Conservation (phyloP, 2,329 filamentous ascomycete species). For the Akanthomyces muscarius region DNA sequence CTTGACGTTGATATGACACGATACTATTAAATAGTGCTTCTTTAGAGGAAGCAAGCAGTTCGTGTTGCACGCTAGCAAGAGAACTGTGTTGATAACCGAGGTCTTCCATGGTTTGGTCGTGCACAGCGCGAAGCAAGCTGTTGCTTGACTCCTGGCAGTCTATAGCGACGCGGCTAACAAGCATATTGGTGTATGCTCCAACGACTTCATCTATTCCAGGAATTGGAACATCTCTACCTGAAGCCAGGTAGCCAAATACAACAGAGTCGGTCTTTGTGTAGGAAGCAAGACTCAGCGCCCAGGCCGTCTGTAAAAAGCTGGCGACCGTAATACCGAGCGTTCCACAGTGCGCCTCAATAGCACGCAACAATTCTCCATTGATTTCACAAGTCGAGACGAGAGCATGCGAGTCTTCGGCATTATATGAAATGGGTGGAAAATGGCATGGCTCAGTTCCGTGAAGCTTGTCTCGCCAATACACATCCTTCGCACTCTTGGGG, state of each 20-base stretch:
- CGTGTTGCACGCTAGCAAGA: constrained; percentile 4
- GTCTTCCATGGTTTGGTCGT: constrained; percentile 2
- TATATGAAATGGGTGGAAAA: constrained; percentile 5
- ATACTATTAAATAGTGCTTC: constrained; percentile 6
- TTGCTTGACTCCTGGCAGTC: not conserved
- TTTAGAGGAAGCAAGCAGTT: not conserved
- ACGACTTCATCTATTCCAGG: constrained; percentile 11
- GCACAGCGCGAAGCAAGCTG: not conserved
- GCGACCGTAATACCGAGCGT: constrained; percentile 14
- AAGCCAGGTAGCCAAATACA: constrained; percentile 19
- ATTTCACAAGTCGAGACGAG: not conserved
- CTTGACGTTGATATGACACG: constrained; percentile 6
- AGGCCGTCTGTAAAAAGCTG: constrained; percentile 16
- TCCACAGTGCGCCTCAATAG: not conserved
- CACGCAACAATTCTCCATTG: not conserved
- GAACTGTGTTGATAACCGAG: constrained; percentile 7
- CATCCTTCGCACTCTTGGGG: not conserved
- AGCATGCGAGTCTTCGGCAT: not conserved
- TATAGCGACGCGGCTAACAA: constrained; percentile 1
- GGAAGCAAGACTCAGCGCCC: constrained; percentile 19
- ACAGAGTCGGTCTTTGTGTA: constrained; percentile 17
- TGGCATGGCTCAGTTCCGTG: constrained; percentile 15
- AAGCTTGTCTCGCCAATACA: constrained; percentile 19
- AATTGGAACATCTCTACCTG: constrained; percentile 17
- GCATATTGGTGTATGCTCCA: constrained; percentile 19